phyloP scores from a whole-genome alignment of 495 filamentous ascomycete genomes.

The Daldinia childiae region DNA sequence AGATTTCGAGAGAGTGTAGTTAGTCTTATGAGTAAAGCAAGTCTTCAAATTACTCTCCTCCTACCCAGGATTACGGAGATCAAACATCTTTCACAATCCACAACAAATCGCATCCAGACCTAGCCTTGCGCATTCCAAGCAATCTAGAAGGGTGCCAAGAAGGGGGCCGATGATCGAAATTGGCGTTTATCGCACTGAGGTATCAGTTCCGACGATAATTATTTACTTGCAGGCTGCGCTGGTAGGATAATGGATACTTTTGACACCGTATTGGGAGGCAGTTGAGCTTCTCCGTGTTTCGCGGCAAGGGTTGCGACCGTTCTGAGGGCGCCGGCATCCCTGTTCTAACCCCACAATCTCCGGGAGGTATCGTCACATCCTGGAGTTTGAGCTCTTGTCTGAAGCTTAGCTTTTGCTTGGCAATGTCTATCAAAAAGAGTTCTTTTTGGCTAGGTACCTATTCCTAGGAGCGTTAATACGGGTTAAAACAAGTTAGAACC shows the following conservation, averaged over 20 bases:
- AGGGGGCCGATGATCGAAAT: background rate
- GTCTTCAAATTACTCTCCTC: slow-evolving; percentile 7
- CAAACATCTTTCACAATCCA: slow-evolving; percentile 31
- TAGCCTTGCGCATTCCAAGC: slow-evolving; percentile 5
- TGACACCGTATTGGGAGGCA: slow-evolving; percentile 12
- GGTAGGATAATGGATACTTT: slow-evolving; percentile 18
- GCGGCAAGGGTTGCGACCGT: slow-evolving; percentile 26
- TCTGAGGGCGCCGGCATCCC: slow-evolving; percentile 21
- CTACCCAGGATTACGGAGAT: slow-evolving; percentile 28
- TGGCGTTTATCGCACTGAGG: background rate
- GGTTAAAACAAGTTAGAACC: background rate
- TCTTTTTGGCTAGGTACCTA: background rate
- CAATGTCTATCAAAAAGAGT: background rate
- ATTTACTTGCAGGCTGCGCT: slow-evolving; percentile 6
- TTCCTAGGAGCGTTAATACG: background rate
- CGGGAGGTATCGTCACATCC: slow-evolving; percentile 26
- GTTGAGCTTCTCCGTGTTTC: slow-evolving; percentile 35
- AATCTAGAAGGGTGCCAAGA: slow-evolving; percentile 26
- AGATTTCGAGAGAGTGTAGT: slow-evolving; percentile 2
- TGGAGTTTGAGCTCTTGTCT: slow-evolving; percentile 8
- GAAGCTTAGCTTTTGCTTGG: slow-evolving; percentile 34
- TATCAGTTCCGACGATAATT: background rate
- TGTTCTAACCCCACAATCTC: slow-evolving; percentile 27
- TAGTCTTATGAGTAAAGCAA: slow-evolving; percentile 3
- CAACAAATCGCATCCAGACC: slow-evolving; percentile 9